Base-by-base conservation (phyloP, 257 asterid species). In the Orobanche coerulescens region DNA sequence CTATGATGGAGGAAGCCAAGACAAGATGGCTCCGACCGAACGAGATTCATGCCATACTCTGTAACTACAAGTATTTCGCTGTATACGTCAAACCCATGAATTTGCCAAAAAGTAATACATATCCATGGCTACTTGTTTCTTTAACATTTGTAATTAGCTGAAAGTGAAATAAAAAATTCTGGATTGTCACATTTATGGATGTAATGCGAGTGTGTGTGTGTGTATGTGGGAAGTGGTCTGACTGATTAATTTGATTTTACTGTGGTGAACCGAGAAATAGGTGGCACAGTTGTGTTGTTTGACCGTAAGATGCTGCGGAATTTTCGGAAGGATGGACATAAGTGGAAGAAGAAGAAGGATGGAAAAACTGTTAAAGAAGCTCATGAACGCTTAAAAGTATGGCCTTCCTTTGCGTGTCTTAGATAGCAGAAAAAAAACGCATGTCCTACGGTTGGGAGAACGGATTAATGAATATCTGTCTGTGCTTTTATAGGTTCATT, bases 281-380 rank as follows among this genome's bases (percentile, higher is more conserved):
- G 95, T 76, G 98, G 98, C 70, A 84, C 82, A 44, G 74, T 92
- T 47, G 87, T 88, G 77, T 61, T 92, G 78, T 88, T 88, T 74
- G 95, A 92, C 78, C 95, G 98, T 39, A 92, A 92, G 86, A 82
- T 78, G 97, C 94, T 92, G 66, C 82, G 98, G 72, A 92, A 92
- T 75, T 92, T 92, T 60, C 87, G 98, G 59, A 92, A 88, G 75
- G 97, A 92, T 70, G 95, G 97, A 58, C 92, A 84, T 79, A 92
- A 81, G 70, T 92, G 98, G 98, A 88, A 92, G 87, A 92, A 92
- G 87, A 92, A 88, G 73, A 88, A 86, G 69, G 97, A 92, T 63
- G 95, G 97, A 30, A 92, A 92, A 82, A 86, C 97, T 52, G 94
- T 92, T 34, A 86, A 92, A 78, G 98, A 92, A 88, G 97, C 97